Evolutionary conservation across 225 moss, liverwort and hornwort genomes (phyloP).

Genomic region (Climacium dendroides): DNA sequence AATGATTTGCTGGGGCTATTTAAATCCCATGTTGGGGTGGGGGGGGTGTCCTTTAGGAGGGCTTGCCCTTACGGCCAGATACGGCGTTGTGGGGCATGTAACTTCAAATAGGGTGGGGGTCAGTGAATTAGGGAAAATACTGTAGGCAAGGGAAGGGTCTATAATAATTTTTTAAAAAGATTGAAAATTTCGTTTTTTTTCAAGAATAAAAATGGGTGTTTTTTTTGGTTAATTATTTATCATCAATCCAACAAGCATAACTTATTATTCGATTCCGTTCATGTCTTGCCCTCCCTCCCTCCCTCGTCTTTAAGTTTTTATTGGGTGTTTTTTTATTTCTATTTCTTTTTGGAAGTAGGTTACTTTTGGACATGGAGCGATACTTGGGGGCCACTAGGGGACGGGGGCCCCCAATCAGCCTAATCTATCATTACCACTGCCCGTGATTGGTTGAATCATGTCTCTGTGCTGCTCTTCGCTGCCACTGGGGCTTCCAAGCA

Average conservation of each 20-base stretch:
- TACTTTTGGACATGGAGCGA: neutral
- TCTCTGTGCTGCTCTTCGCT: too few relatives aligned
- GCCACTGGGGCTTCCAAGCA: neutral
- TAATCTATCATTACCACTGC: neutral
- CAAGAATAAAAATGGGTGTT: too few relatives aligned
- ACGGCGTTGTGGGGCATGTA: neutral
- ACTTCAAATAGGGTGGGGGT: neutral
- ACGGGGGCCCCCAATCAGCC: neutral
- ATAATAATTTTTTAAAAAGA: too few relatives aligned
- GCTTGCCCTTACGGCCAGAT: neutral
- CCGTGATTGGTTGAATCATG: slow-evolving; percentile 10
- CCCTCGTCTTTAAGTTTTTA: too few relatives aligned
- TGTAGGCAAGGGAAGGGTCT: too few relatives aligned
- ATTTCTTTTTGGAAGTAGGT: neutral
- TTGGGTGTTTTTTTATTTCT: too few relatives aligned
- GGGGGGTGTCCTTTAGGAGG: neutral
- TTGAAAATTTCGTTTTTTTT: too few relatives aligned
- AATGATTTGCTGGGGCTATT: slow-evolving; percentile 11
- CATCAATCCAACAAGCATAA: too few relatives aligned
- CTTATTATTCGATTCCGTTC: too few relatives aligned
- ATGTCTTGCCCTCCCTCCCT: neutral
- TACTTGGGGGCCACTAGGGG: neutral
- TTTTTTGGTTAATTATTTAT: too few relatives aligned
- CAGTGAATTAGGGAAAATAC: neutral
- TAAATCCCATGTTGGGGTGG: neutral